These are phyloP conservation scores for Spinacia oleracea DNA, from an alignment of 179 eudicot genomes.

Conservation along the genomic window DNA sequence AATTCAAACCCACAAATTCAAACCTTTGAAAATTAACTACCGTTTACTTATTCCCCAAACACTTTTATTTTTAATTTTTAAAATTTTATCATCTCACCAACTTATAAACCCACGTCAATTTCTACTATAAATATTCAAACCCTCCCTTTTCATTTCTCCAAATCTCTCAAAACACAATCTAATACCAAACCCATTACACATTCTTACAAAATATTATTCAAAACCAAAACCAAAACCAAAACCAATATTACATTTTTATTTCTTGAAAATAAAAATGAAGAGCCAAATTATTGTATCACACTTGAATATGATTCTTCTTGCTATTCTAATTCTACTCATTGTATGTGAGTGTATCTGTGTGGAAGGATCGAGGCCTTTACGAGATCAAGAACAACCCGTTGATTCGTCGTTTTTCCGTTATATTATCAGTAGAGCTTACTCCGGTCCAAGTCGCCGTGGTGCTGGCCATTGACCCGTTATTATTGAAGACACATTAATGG, in stretches of 20 bases:
- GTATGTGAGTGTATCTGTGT: constrained; percentile 27
- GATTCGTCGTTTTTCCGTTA: neutral
- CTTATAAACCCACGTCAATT: constrained; percentile 25
- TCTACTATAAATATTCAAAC: constrained; percentile 9
- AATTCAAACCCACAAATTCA: constrained; percentile 20
- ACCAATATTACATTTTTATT: too few relatives aligned
- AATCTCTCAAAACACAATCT: neutral
- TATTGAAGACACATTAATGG: neutral
- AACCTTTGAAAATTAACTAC: constrained; percentile 29
- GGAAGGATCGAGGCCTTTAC: constrained; percentile 38
- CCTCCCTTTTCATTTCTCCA: constrained; percentile 1
- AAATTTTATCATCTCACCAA: constrained; percentile 6
- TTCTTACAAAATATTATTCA: too few relatives aligned
- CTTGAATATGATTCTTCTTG: constrained; percentile 16
- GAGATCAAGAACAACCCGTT: constrained; percentile 22
- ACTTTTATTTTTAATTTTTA: too few relatives aligned
- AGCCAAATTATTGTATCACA: neutral
- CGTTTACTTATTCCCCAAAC: constrained; percentile 30
- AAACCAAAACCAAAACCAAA: too few relatives aligned
- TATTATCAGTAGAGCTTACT: constrained; percentile 31
- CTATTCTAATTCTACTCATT: constrained; percentile 27
- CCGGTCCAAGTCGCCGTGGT: constrained; percentile 45
- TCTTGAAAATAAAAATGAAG: constrained; percentile 16
- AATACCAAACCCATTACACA: too few relatives aligned
- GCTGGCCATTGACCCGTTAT: constrained; percentile 36